phyloP scores from a whole-genome alignment of 2,329 filamentous ascomycete species.

The Venturia pyrina region DNA sequence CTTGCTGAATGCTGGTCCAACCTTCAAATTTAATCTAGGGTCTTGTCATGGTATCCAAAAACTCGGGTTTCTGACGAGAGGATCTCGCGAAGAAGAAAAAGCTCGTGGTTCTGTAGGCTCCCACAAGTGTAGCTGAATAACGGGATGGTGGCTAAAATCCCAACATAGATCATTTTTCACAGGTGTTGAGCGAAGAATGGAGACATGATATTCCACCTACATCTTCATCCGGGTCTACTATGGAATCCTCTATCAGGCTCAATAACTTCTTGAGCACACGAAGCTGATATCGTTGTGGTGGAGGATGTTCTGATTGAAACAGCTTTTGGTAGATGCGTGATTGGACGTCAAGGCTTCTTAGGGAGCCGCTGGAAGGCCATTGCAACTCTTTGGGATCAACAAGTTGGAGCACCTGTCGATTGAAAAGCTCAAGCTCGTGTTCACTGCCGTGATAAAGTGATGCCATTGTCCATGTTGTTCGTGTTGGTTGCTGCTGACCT shows the following conservation, averaged over 20 bases:
- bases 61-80: background rate
- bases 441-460: background rate
- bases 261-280: slow-evolving; percentile 66
- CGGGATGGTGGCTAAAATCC: no score
- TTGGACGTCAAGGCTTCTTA: slow-evolving; percentile 56
- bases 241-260: slow-evolving; percentile 58
- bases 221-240: slow-evolving; percentile 76
- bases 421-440: slow-evolving; percentile 38
- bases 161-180: no score
- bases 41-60: no score
- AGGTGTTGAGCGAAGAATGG: no score
- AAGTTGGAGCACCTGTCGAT: slow-evolving; percentile 70
- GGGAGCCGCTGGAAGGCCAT: slow-evolving; percentile 49
- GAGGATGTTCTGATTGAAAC: slow-evolving; percentile 53
- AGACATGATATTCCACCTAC: slow-evolving; percentile 43
- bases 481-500: background rate
- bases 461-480: background rate
- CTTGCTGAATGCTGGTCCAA: background rate
- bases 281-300: slow-evolving; percentile 59
- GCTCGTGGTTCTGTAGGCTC: no score
- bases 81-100: background rate
- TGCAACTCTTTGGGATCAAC: slow-evolving; percentile 50
- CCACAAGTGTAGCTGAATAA: no score
- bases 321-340: slow-evolving; percentile 54
- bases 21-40: background rate